Percentiles rank a stretch among this genome's conserved stretches.
These are phyloP conservation scores for Dryas octopetala DNA, from an alignment of 306 rosid species.

Conservation along the genomic window DNA sequence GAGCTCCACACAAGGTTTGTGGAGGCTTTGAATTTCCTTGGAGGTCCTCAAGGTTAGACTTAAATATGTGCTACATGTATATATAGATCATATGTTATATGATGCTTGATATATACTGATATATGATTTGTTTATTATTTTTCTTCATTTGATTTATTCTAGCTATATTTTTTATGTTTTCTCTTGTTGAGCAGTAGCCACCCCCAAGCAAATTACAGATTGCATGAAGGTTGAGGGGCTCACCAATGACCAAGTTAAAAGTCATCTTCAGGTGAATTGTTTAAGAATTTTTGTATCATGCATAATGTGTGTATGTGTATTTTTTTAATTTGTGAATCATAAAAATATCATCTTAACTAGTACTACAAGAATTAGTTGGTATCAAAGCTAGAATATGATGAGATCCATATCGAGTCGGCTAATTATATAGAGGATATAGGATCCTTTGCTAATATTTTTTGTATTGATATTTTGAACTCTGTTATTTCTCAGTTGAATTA, in stretches of 20 bases:
- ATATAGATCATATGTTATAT: not conserved
- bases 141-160: not conserved
- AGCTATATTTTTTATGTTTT: not conserved
- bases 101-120: not conserved
- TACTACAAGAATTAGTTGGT: no score
- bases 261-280: slow-evolving; percentile 34
- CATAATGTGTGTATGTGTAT: not conserved
- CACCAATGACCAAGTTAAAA: slow-evolving; percentile 31
- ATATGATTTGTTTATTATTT: not conserved
- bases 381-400: no score
- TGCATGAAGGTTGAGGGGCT: slow-evolving; percentile 27
- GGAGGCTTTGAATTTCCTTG: slow-evolving; percentile 8
- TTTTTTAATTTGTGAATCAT: not conserved
- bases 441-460: no score
- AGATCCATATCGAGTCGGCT: no score
- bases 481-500: no score
- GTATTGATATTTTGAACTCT: no score
- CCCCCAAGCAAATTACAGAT: slow-evolving; percentile 22
- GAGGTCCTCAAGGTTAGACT: slow-evolving; percentile 24
- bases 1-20: slow-evolving; percentile 20
- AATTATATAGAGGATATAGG: no score
- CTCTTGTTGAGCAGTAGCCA: slow-evolving; percentile 22
- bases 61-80: not conserved
- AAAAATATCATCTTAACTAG: not conserved
- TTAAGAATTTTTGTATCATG: not conserved